These are phyloP conservation scores for Taiwanofungus camphoratus DNA, from an alignment of 1,284 basidiomycete genomes.

Conservation along the genomic window DNA sequence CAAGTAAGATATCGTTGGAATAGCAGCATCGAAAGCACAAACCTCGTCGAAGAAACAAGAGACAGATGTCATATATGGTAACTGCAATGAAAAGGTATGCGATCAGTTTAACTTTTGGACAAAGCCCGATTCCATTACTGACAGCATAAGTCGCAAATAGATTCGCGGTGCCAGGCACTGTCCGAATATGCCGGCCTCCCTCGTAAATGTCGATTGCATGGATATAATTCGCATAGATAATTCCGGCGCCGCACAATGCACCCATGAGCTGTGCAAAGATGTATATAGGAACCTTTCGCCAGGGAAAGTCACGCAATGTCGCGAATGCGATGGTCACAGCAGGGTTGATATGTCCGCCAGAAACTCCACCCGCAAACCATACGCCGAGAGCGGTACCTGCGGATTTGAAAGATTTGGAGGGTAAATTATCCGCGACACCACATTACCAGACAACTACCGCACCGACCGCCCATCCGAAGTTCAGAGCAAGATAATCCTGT, in stretches of 20 bases:
- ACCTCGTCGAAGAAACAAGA: conserved; percentile 60
- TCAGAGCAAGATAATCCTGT: conserved; percentile 54
- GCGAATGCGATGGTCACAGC: conserved; percentile 72
- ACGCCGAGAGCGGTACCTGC: conserved; percentile 54
- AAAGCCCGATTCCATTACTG: no score
- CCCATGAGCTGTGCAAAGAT: conserved; percentile 70
- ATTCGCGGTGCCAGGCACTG: conserved; percentile 57
- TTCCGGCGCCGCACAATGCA: conserved; percentile 57
- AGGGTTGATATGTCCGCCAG: conserved; percentile 77
- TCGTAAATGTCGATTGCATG: conserved; percentile 70
- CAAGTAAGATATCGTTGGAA: not conserved
- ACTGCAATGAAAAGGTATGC: conserved; percentile 30
- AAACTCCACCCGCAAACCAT: conserved; percentile 61
- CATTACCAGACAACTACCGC: conserved; percentile 16
- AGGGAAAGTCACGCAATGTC: conserved; percentile 68
- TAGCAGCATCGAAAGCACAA: not conserved
- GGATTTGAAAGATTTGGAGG: not conserved
- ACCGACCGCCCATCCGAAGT: conserved; percentile 66
- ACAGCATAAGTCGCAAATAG: conserved; percentile 73
- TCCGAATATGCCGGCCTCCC: conserved; percentile 54
- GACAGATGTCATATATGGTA: conserved; percentile 51
- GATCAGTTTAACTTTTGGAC: no score
- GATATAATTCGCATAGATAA: conserved; percentile 74
- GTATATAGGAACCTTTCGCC: conserved; percentile 72
- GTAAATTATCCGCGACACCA: not conserved